phyloP scores from a whole-genome alignment of 2,329 filamentous ascomycete genomes.

The Cadophora sp. region DNA sequence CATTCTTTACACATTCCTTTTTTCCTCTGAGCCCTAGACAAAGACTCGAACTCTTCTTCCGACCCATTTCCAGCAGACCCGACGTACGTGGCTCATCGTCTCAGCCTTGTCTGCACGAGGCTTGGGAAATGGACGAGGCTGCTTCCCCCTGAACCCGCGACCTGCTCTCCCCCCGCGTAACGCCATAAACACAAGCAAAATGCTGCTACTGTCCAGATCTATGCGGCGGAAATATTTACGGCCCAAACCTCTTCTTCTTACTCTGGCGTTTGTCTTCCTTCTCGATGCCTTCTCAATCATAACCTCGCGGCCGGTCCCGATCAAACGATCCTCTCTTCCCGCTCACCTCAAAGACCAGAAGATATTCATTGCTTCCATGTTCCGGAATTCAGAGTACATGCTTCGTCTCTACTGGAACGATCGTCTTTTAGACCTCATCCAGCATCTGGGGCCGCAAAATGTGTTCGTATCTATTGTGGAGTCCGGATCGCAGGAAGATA shows the following conservation, averaged over 20 bases:
- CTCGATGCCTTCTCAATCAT: conserved; percentile 26
- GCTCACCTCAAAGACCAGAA: conserved; percentile 31
- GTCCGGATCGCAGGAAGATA: conserved; percentile 73
- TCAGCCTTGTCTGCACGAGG: conserved; percentile 11
- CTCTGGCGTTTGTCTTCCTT: conserved; percentile 24
- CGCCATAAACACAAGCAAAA: not conserved
- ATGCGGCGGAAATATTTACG: conserved; percentile 26
- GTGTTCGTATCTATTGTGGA: conserved; percentile 73
- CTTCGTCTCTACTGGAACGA: conserved; percentile 68
- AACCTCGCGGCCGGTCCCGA: conserved; percentile 16
- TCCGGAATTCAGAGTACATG: conserved; percentile 70
- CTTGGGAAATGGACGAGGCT: conserved; percentile 12
- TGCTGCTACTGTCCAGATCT: conserved; percentile 24
- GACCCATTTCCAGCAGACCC: not conserved
- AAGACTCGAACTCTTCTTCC: not conserved
- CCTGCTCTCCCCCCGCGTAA: not conserved
- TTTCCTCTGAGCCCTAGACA: too few relatives aligned
- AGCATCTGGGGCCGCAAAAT: conserved; percentile 65
- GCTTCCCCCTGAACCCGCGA: conserved; percentile 8
- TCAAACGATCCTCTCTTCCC: conserved; percentile 20
- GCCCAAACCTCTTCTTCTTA: conserved; percentile 22
- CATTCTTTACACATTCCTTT: not conserved
- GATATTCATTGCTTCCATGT: conserved; percentile 73
- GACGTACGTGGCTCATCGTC: not conserved
- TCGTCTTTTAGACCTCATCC: conserved; percentile 63